Percentiles rank a stretch among this genome's conserved stretches.
These are phyloP conservation scores for Bertia moriformis DNA, from an alignment of 2,329 filamentous ascomycete genomes.

Conservation along the genomic window DNA sequence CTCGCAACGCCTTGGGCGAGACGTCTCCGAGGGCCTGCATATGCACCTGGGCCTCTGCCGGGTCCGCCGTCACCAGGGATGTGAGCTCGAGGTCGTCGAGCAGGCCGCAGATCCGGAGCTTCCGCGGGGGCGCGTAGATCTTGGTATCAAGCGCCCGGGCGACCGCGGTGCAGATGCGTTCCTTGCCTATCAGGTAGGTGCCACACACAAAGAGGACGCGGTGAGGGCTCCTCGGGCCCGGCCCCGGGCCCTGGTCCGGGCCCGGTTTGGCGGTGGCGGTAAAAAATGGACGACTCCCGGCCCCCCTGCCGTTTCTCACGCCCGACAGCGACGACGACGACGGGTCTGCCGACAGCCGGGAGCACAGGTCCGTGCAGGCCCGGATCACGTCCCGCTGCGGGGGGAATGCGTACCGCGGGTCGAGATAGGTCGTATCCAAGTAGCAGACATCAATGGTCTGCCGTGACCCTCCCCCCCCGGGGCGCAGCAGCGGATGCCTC, in stretches of 20 bases:
- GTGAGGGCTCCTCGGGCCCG: constrained; percentile 21
- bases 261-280: not conserved
- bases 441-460: constrained; percentile 84
- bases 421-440: constrained; percentile 91
- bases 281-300: constrained; percentile 38
- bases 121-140: constrained; percentile 73
- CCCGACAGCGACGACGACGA: constrained; percentile 25
- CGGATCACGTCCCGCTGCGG: constrained; percentile 74
- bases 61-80: constrained; percentile 63
- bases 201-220: constrained; percentile 83
- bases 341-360: constrained; percentile 56
- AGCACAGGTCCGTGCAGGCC: constrained; percentile 76
- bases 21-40: constrained; percentile 97
- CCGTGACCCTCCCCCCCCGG: constrained; percentile 55
- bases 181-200: constrained; percentile 96
- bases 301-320: too few relatives aligned
- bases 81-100: constrained; percentile 75
- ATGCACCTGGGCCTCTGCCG: constrained; percentile 79
- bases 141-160: constrained; percentile 73
- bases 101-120: constrained; percentile 71
- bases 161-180: constrained; percentile 85
- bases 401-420: constrained; percentile 88
- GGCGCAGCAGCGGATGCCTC: constrained; percentile 65
- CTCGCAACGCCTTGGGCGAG: constrained; percentile 74
- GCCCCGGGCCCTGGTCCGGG: constrained; percentile 5